These are phyloP conservation scores for Elaphomyces granulatus DNA, from an alignment of 495 filamentous ascomycete species.

Conservation along the genomic window DNA sequence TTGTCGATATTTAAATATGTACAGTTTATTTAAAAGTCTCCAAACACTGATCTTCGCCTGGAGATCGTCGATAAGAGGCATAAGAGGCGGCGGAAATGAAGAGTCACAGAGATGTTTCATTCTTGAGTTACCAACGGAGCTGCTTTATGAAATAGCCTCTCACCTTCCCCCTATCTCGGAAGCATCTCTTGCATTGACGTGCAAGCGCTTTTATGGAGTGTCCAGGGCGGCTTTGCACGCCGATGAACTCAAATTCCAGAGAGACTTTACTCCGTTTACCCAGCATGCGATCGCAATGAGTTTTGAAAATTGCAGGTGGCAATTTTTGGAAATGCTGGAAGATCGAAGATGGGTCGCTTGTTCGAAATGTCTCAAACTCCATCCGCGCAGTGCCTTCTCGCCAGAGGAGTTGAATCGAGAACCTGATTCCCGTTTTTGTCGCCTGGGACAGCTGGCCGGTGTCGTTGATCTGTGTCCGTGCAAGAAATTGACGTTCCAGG, in stretches of 20 bases:
- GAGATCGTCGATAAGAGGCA: not conserved
- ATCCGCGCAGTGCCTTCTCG: constrained; percentile 25
- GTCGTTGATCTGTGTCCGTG: constrained; percentile 34
- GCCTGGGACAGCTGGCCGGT: constrained; percentile 27
- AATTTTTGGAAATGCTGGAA: constrained; percentile 28
- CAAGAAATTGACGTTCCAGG: constrained; percentile 33
- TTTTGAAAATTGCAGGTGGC: constrained; percentile 28
- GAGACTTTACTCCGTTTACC: constrained; percentile 34
- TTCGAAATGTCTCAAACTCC: constrained; percentile 32
- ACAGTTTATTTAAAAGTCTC: too few species aligned
- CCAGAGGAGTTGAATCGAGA: constrained; percentile 25
- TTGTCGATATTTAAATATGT: too few species aligned
- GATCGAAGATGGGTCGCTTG: constrained; percentile 27
- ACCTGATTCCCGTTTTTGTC: constrained; percentile 24
- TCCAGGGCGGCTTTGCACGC: constrained; percentile 22
- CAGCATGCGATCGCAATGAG: constrained; percentile 31
- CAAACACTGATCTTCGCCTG: not conserved
- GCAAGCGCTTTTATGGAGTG: constrained; percentile 29
- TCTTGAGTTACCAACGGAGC: constrained; percentile 30
- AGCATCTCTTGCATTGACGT: constrained; percentile 30
- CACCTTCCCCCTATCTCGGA: constrained; percentile 26
- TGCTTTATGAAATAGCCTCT: constrained; percentile 29
- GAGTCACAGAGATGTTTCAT: constrained; percentile 18
- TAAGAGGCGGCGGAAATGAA: not conserved
- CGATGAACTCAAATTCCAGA: constrained; percentile 27